Evolutionary conservation across 768 basidiomycete species (phyloP), one percentile per base, ranked within the genome.

Genomic region (Amanita subjunquillea): DNA sequence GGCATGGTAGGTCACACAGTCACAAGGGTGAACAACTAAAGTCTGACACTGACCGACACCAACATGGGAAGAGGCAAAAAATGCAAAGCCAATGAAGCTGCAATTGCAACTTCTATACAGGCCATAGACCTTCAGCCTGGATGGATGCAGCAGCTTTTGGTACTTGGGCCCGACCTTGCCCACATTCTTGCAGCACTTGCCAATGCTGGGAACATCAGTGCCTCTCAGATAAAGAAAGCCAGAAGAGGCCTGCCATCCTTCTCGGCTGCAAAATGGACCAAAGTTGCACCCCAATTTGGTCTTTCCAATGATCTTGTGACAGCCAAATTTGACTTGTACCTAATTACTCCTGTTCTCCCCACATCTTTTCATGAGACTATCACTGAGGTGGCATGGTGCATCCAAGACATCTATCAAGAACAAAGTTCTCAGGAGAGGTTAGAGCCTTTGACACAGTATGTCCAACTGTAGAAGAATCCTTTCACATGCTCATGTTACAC

Each of bases 381-480:
- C 43, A 30, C 34, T 34, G 36, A 51, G 46, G 34, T 20, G 32
- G 54, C 52, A 53, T 56, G 55, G 55, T 52, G 48, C 42, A 56
- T 34, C 17, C 55, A 36, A 36, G 55, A 56, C 32, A 52, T 56
- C 44, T 56, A 56, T 48, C 55, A 48, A 46, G 55, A 56, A 48
- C 30, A 38, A 25, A 6, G 25, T 29, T 29, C 27, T 45, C 55
- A 56, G 38, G 39, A 48, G 36, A 53, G 43, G 38, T 56, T 29
- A 53, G 55, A 48, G 6, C 37, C 27, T 43, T 56, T 47, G 55
- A 56, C 32, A 6, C 52, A 38, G 45, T 56, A 56, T 50, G 51
- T 48, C 45, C 22, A 41, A 39, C 38, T 39, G 40, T 44, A 55
- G 32, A 45, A 36, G 17, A 39, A 41, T 29, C 23, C 42, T 36